Conservation (phyloP, 2,329 filamentous ascomycete species). For the Akanthomyces lecanii region DNA sequence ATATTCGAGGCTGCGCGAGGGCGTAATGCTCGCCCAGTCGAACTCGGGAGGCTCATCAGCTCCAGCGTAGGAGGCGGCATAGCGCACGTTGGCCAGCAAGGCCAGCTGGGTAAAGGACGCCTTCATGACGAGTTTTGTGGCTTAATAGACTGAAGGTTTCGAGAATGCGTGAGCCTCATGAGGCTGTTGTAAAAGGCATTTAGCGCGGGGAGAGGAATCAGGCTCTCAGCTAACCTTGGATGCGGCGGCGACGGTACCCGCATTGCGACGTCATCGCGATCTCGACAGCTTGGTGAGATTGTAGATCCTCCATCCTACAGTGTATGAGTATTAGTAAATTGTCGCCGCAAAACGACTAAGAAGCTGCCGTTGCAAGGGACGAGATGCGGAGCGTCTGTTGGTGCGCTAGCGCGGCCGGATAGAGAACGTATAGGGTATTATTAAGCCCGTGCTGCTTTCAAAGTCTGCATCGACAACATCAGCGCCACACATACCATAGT, state of each 20-base stretch:
- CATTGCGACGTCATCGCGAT: no score
- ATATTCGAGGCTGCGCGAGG: constrained; percentile 33
- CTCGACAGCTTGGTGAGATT: no score
- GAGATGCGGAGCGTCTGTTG: not conserved
- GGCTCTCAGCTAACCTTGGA: no score
- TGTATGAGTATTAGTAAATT: not conserved
- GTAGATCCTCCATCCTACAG: no score
- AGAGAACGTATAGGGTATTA: constrained; percentile 1
- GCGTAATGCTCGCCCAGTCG: constrained; percentile 33
- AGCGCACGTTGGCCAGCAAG: not conserved
- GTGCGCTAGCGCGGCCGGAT: not conserved
- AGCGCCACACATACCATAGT: not conserved
- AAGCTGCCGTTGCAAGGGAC: not conserved
- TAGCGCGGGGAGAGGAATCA: not conserved
- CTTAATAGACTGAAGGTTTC: not conserved
- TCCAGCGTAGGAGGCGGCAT: not conserved
- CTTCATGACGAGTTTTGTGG: not conserved
- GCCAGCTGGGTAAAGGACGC: not conserved
- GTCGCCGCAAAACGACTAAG: not conserved
- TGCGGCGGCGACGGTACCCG: no score
- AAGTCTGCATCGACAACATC: constrained; percentile 3
- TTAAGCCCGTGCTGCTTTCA: constrained; percentile 12
- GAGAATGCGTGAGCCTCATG: not conserved
- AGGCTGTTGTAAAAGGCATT: not conserved
- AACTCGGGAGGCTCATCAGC: constrained; percentile 22